Percentiles rank a stretch among this genome's conserved stretches.
Evolutionary conservation across 164 flowering plant genomes (phyloP).

Genomic region (Magnolia changhungtana): DNA sequence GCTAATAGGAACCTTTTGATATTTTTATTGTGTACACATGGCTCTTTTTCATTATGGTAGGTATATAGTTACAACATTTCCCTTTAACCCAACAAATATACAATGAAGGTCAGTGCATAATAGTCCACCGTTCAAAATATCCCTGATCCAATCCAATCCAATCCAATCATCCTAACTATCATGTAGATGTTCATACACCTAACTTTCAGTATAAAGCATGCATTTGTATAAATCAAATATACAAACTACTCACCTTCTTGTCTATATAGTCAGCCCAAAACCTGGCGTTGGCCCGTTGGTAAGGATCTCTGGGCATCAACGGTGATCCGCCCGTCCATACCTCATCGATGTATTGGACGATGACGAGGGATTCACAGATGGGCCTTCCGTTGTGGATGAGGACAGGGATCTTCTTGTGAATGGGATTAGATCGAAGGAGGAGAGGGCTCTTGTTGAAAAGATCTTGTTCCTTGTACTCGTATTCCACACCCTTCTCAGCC

Average conservation of each 20-base stretch:
- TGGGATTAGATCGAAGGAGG: constrained; percentile 16
- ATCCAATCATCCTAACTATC: no score
- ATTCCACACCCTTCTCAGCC: constrained; percentile 13
- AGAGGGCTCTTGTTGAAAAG: constrained; percentile 13
- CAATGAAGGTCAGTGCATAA: no score
- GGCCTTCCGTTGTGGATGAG: constrained; percentile 20
- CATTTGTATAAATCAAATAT: no score
- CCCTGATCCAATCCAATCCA: no score
- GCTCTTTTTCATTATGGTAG: no score
- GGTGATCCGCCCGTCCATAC: constrained; percentile 13
- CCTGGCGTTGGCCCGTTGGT: constrained; percentile 15
- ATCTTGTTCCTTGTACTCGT: constrained; percentile 25
- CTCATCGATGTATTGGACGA: constrained; percentile 24
- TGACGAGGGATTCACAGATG: constrained; percentile 25
- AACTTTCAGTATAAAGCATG: no score
- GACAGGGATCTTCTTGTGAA: constrained; percentile 22
- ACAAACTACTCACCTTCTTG: no score
- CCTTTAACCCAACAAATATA: no score
- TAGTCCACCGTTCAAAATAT: no score
- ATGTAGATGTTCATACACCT: no score
- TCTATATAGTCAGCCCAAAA: constrained; percentile 17
- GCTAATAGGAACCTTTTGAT: neutral
- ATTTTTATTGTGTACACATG: no score
- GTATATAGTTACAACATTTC: no score
- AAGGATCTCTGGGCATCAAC: constrained; percentile 18